A percentile compares a stretch with the other conserved stretches of the same genome.
Conservation (phyloP, 352 stramenopile species). For the Globisporangium paroecandrum region DNA sequence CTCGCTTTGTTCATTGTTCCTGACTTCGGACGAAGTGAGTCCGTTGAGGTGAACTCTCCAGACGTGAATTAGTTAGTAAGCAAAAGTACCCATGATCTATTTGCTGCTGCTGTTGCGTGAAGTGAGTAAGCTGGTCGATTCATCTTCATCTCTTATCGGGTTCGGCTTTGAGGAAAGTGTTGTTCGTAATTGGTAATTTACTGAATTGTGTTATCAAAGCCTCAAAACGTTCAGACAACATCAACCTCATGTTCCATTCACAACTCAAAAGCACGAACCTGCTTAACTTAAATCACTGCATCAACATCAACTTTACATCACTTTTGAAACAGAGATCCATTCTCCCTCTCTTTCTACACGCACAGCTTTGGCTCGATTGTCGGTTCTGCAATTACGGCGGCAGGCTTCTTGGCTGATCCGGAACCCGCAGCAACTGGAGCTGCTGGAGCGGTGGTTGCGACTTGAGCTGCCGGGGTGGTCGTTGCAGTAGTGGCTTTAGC, state of each 20-base stretch:
- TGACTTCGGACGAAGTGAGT: neutral
- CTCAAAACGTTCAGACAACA: neutral
- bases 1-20: neutral
- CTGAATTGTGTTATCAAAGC: neutral
- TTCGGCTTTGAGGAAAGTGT: neutral
- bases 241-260: neutral
- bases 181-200: neutral
- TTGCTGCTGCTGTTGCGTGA: neutral
- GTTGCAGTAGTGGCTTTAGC: neutral
- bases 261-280: neutral
- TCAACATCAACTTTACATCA: neutral
- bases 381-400: neutral
- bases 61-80: neutral
- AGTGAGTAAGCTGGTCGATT: neutral
- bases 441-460: neutral
- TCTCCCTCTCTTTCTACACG: constrained; percentile 11
- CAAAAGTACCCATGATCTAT: neutral
- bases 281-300: constrained; percentile 8
- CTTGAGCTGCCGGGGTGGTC: neutral
- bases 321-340: neutral
- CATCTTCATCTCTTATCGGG: neutral
- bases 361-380: constrained; percentile 16
- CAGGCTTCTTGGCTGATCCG: neutral
- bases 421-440: neutral
- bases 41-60: neutral